These are phyloP conservation scores for Bothriochloa decipiens DNA, from an alignment of 176 grass and related monocot species.

Conservation along the genomic window DNA sequence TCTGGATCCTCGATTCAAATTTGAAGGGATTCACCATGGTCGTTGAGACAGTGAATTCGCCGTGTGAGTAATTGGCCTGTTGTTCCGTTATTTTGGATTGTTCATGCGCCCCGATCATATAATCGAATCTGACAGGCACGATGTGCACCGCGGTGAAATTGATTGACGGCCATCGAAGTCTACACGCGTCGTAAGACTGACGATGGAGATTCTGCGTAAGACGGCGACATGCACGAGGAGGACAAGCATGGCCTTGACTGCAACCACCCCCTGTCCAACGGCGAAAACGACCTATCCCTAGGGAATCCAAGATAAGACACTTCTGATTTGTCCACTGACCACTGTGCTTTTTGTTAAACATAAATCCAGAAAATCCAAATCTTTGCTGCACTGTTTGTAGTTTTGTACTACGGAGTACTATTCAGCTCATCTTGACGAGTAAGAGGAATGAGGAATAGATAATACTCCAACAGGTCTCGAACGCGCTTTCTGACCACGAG, in stretches of 20 bases:
- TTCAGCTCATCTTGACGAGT: conserved; percentile 32
- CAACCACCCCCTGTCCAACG: conserved; percentile 12
- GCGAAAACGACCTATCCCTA: conserved; percentile 23
- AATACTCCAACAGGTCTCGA: neutral
- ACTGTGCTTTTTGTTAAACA: neutral
- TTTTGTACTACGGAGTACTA: neutral
- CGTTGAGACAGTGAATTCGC: neutral
- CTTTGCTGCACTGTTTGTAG: neutral
- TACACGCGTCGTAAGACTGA: conserved; percentile 52
- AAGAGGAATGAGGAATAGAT: neutral
- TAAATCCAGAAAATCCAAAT: neutral
- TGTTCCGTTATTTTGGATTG: neutral
- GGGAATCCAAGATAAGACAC: conserved; percentile 23
- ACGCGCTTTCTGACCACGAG: conserved; percentile 43
- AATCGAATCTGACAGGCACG: neutral
- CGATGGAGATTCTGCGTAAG: conserved; percentile 35
- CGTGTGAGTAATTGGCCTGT: neutral
- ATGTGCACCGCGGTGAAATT: neutral
- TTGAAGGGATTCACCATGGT: too few relatives aligned
- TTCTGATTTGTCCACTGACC: conserved; percentile 8
- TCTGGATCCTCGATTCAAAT: neutral
- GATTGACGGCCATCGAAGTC: conserved; percentile 21
- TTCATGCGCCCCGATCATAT: neutral
- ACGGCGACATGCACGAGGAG: neutral
- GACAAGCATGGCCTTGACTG: neutral